Evolutionary conservation across 495 filamentous ascomycete genomes (phyloP).

Genomic region (Aspergillus sclerotiicarbonarius): DNA sequence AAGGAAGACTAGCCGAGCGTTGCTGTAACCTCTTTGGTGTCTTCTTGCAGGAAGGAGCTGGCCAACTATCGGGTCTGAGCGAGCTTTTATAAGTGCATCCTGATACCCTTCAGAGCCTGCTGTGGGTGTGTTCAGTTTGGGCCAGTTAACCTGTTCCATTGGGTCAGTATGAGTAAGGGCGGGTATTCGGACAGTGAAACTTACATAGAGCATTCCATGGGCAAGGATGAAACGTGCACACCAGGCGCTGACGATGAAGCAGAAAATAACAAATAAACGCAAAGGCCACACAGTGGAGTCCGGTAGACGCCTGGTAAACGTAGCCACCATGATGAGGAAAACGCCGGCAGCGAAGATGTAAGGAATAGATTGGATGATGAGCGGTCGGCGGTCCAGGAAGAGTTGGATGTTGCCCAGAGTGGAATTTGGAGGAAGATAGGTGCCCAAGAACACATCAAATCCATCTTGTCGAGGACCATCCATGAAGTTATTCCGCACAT

Average conservation of each 20-base stretch:
- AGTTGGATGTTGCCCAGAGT: constrained; percentile 61
- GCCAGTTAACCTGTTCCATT: constrained; percentile 86
- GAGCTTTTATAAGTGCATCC: constrained; percentile 74
- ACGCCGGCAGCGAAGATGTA: constrained; percentile 85
- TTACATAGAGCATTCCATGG: constrained; percentile 90
- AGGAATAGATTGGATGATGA: constrained; percentile 84
- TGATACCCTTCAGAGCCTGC: constrained; percentile 86
- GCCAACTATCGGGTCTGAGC: constrained; percentile 74
- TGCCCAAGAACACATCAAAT: constrained; percentile 89
- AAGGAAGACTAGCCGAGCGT: constrained; percentile 71
- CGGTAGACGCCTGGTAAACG: constrained; percentile 65
- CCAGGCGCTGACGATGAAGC: constrained; percentile 66
- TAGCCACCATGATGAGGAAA: constrained; percentile 80
- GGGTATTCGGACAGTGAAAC: constrained; percentile 31
- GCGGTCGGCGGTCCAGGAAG: constrained; percentile 82
- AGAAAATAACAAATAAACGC: constrained; percentile 73
- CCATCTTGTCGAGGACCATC: constrained; percentile 93
- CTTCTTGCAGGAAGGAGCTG: constrained; percentile 56
- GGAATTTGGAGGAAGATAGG: constrained; percentile 68
- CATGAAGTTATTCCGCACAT: constrained; percentile 84
- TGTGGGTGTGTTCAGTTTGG: constrained; percentile 82
- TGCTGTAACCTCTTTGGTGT: constrained; percentile 77
- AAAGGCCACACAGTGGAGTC: constrained; percentile 73
- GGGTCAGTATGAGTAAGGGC: constrained; percentile 9
- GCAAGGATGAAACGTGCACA: constrained; percentile 67